A percentile compares a stretch with the other conserved stretches of the same genome.
Evolutionary conservation across 2,329 filamentous ascomycete species (phyloP).

Genomic region (Ciborinia camelliae): DNA sequence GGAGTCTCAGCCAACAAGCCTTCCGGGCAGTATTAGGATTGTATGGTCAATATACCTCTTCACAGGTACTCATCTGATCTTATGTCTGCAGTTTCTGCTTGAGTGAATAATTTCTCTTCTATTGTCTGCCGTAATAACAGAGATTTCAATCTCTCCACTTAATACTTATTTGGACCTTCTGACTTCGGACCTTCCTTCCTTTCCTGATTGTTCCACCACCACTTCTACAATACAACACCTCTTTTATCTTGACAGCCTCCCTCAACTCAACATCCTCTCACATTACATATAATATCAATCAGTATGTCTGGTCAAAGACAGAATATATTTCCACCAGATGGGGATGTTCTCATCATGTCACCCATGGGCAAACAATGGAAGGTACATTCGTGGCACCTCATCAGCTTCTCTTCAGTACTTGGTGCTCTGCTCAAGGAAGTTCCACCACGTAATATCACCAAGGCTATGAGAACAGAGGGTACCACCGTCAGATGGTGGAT

Average conservation of each 20-base stretch:
- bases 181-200: background rate
- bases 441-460: slow-evolving; percentile 21
- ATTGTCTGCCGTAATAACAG: background rate
- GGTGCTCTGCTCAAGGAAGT: slow-evolving; percentile 19
- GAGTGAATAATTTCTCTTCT: background rate
- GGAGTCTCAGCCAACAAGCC: background rate
- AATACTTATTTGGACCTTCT: background rate
- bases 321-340: slow-evolving; percentile 25
- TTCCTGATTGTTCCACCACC: background rate
- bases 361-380: slow-evolving; percentile 31
- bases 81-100: background rate
- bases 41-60: background rate
- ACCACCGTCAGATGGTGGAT: slow-evolving; percentile 28
- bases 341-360: slow-evolving; percentile 32
- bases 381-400: slow-evolving; percentile 27
- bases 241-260: background rate
- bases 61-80: background rate
- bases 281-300: background rate
- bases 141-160: background rate
- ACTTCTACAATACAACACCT: background rate
- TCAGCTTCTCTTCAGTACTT: slow-evolving; percentile 25
- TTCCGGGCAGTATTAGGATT: no score
- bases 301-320: background rate
- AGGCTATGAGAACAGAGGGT: slow-evolving; percentile 20
- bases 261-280: background rate